These are phyloP conservation scores for Hordeum pubiflorum DNA, from an alignment of 202 grass and related monocot genomes.

Conservation along the genomic window DNA sequence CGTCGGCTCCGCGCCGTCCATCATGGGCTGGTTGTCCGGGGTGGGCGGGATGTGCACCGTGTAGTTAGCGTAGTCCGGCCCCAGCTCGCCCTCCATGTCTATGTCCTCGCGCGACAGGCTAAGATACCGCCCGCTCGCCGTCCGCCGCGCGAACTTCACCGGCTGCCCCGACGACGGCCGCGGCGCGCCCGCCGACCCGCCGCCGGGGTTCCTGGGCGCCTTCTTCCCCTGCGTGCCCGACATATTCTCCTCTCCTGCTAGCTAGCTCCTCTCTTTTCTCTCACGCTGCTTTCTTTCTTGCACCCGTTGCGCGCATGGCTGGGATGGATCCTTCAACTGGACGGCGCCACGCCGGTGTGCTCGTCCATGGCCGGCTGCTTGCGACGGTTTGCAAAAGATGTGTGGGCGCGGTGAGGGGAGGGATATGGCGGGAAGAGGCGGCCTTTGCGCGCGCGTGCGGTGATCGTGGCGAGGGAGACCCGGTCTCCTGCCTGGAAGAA, in stretches of 20 bases:
- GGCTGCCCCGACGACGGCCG: slow-evolving; percentile 29
- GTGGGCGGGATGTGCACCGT: slow-evolving; percentile 90
- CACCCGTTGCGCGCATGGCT: not conserved
- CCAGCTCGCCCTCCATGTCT: slow-evolving; percentile 59
- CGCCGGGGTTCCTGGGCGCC: slow-evolving; percentile 38
- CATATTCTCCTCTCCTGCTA: slow-evolving; percentile 15
- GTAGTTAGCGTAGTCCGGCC: slow-evolving; percentile 75
- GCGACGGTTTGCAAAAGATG: slow-evolving; percentile 23
- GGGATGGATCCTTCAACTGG: not conserved
- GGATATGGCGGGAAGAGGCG: slow-evolving; percentile 14
- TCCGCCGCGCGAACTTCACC: slow-evolving; percentile 79
- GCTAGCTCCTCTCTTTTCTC: not conserved
- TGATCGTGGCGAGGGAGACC: slow-evolving; percentile 4
- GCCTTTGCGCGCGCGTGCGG: not conserved
- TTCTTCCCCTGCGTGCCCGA: slow-evolving; percentile 54
- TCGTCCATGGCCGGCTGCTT: not conserved
- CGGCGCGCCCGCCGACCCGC: not conserved
- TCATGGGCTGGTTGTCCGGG: slow-evolving; percentile 92
- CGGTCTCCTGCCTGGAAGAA: not conserved
- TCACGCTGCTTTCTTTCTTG: not conserved
- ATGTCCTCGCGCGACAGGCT: slow-evolving; percentile 82
- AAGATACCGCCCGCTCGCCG: slow-evolving; percentile 67
- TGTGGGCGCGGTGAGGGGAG: slow-evolving; percentile 7
- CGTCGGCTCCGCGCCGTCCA: slow-evolving; percentile 20
- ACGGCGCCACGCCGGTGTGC: not conserved